Base-by-base conservation (phyloP, 805 yeast species). In the Wickerhamomyces mucosus region DNA sequence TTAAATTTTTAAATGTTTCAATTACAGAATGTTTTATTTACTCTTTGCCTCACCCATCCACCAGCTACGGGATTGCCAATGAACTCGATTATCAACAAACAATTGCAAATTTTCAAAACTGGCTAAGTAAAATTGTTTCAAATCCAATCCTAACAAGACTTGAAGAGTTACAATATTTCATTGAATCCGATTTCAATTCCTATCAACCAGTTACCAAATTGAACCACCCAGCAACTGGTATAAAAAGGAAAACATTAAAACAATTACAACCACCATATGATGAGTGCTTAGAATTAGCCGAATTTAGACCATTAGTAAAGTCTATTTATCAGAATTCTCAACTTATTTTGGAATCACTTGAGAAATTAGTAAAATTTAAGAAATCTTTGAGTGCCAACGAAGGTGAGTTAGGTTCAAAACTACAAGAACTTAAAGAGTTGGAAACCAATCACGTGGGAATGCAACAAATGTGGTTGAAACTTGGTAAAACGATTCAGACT, bases 21-120 rank as follows among this genome's bases (percentile, higher is more conserved):
- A 80, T 86, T 47, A 78, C 89, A 20, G 97, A 92, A 53, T 88
- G 92, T 34, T 86, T 89, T 57, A 86, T 92, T 4, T 96, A 97
- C 0, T 76, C 94, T 6, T 62, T 92, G 26, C 96, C 97, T 0
- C 60, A 65, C 15, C 63, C 92, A 2, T 67, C 63, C 6, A 80
- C 95, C 1, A 69, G 86, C 14, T 88, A 76, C 48, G 94, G 95
- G 17, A 62, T 75, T n/a, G 82, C 82, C 32, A 82, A 88, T 27
- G 80, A 80, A 18, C 96, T 89, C 40, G 94, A 84, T 47, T 67
- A 65, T 30, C 61, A 62, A 32, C 72, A 73, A 34, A 62, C 84
- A 25, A 58, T 66, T 29, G 43, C 44, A 12, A 69, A 70, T 29
- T 67, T 88, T 58, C 97, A 89, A 54, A 71, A 65, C 39, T 92